Evolutionary conservation across 2,329 filamentous ascomycete species (phyloP).

Genomic region (Pseudovirgaria hyperparasitica): DNA sequence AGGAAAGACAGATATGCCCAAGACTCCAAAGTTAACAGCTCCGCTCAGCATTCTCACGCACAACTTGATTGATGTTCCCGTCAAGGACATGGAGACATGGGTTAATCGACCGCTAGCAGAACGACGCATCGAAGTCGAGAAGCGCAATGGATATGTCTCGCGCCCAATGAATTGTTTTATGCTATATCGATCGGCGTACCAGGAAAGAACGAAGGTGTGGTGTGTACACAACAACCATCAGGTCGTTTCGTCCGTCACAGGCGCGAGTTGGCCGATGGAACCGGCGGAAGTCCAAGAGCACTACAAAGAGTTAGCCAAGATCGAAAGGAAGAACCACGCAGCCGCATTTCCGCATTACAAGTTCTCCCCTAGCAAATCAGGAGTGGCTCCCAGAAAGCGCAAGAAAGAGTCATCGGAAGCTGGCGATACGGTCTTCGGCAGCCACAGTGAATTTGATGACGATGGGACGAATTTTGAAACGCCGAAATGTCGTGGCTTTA

Average conservation of each 20-base stretch:
- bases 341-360: conserved; percentile 84
- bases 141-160: conserved; percentile 67
- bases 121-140: conserved; percentile 54
- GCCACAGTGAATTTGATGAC: no score
- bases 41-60: conserved; percentile 61
- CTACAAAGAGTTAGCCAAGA: conserved; percentile 66
- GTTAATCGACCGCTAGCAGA: conserved; percentile 58
- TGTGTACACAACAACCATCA: conserved; percentile 87
- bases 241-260: conserved; percentile 76
- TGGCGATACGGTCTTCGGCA: no score
- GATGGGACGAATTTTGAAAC: no score
- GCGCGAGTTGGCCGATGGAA: conserved; percentile 75
- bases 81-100: conserved; percentile 69
- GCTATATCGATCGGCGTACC: conserved; percentile 88
- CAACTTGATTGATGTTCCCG: conserved; percentile 45
- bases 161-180: conserved; percentile 97
- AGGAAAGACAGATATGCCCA: conserved; percentile 30
- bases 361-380: conserved; percentile 71
- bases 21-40: conserved; percentile 44
- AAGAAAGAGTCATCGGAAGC: conserved; percentile 28
- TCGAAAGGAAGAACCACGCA: conserved; percentile 75
- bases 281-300: conserved; percentile 56
- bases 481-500: no score
- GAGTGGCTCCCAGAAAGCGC: conserved; percentile 32
- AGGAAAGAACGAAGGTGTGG: conserved; percentile 72